Conservation (phyloP, 495 filamentous ascomycete genomes). For the Xylaria acuta region DNA sequence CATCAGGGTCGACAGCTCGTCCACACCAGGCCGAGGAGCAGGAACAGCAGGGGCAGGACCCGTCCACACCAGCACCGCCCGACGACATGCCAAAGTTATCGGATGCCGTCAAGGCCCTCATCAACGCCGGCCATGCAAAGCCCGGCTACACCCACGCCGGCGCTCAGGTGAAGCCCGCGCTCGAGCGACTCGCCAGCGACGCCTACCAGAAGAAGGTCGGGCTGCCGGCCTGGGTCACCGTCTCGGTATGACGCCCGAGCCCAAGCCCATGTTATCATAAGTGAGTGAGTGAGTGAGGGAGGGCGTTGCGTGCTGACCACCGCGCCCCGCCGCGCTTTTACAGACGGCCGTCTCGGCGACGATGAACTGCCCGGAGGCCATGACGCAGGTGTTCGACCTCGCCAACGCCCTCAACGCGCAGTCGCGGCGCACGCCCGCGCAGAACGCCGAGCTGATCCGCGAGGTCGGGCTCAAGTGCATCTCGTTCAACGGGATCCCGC, state of each 20-base stretch:
- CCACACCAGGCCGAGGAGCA: too few species aligned
- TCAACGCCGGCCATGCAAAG: constrained; percentile 70
- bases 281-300: background rate
- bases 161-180: constrained; percentile 54
- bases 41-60: background rate
- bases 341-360: constrained; percentile 77
- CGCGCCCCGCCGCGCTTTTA: background rate
- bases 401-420: constrained; percentile 30
- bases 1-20: background rate
- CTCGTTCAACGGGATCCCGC: constrained; percentile 82
- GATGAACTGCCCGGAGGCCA: constrained; percentile 73
- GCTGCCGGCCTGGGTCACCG: constrained; percentile 40
- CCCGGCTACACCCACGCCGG: constrained; percentile 68
- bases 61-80: background rate
- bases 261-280: background rate
- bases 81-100: constrained; percentile 71
- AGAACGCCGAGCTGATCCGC: constrained; percentile 75
- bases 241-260: constrained; percentile 34
- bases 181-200: constrained; percentile 59
- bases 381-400: constrained; percentile 47
- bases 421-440: constrained; percentile 53
- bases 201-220: constrained; percentile 54
- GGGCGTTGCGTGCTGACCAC: background rate
- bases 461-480: constrained; percentile 84
- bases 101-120: constrained; percentile 69